These are phyloP conservation scores for Piromyces finnis DNA, from an alignment of 192 early-diverging fungal genomes.

Conservation along the genomic window DNA sequence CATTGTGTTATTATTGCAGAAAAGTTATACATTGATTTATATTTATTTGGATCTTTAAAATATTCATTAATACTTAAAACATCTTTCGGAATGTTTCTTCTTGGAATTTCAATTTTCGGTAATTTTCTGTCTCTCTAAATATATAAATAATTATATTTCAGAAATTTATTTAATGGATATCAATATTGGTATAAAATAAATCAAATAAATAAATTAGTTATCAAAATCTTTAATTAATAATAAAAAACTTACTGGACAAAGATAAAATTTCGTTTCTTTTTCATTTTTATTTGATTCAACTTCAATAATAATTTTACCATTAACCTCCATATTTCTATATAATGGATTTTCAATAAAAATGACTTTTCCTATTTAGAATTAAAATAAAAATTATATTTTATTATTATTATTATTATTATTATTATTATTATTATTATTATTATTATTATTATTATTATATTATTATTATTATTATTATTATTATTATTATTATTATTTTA, in stretches of 20 bases:
- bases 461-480: too few species aligned
- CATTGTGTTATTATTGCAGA: neutral
- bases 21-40: neutral
- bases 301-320: neutral
- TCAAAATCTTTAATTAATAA: too few species aligned
- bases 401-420: too few species aligned
- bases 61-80: neutral
- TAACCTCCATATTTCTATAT: neutral
- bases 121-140: neutral
- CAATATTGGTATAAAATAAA: too few species aligned
- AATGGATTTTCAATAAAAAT: neutral
- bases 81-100: neutral
- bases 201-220: too few species aligned
- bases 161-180: too few species aligned
- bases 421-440: too few species aligned
- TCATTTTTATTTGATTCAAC: neutral
- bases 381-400: too few species aligned
- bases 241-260: neutral
- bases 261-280: neutral
- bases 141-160: too few species aligned
- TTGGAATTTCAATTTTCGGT: neutral
- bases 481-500: too few species aligned
- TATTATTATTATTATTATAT: too few species aligned
- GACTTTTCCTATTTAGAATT: neutral
- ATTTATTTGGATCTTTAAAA: neutral